Evolutionary conservation across 192 early-diverging fungal genomes (phyloP).

Genomic region (Rhizophagus clarus): DNA sequence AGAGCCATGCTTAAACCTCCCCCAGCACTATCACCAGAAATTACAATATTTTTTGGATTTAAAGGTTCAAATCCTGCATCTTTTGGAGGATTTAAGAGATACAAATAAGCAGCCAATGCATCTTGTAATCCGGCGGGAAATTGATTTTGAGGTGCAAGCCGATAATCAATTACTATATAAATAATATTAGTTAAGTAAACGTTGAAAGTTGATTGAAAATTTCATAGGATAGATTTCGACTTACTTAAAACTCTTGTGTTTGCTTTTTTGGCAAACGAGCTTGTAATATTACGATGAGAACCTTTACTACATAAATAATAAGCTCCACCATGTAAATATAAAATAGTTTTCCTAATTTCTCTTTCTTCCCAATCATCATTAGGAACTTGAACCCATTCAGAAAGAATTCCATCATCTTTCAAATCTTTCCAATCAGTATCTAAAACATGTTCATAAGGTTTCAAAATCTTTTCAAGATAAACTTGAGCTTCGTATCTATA

Average conservation of each 20-base stretch:
- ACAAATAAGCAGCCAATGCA: conserved; percentile 73
- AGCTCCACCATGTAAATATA: conserved; percentile 80
- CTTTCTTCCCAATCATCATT: conserved; percentile 28
- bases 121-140: conserved; percentile 87
- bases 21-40: conserved; percentile 73
- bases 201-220: background rate
- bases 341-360: conserved; percentile 54
- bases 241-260: conserved; percentile 47
- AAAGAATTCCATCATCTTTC: conserved; percentile 33
- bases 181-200: background rate
- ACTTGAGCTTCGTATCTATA: conserved; percentile 37
- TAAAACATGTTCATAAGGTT: conserved; percentile 38
- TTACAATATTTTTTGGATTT: conserved; percentile 58
- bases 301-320: conserved; percentile 51
- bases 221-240: background rate
- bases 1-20: conserved; percentile 60
- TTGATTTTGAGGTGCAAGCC: conserved; percentile 76
- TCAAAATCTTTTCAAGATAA: conserved; percentile 37
- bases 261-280: conserved; percentile 52
- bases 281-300: conserved; percentile 44
- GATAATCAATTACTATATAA: conserved; percentile 65
- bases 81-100: conserved; percentile 57
- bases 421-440: conserved; percentile 53
- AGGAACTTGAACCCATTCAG: conserved; percentile 44
- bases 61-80: conserved; percentile 48